Evolutionary conservation across 306 rosid genomes (phyloP), one percentile per base, ranked within the genome.

Genomic region (Albizia julibrissin): DNA sequence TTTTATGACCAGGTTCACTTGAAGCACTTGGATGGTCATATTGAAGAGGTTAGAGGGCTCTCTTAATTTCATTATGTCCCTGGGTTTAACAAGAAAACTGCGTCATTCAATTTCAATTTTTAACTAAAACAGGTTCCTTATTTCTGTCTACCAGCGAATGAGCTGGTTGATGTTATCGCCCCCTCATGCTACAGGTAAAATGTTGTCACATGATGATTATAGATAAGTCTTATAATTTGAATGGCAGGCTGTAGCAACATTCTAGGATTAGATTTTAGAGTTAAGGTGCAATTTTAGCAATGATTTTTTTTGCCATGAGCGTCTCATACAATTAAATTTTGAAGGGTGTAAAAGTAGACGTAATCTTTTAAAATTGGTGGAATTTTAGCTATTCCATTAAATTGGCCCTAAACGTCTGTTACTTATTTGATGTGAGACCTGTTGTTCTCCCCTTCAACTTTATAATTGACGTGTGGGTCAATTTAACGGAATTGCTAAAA

Each of bases 111-210:
- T 79, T 86, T 86, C 78, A 66, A 69, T 79, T 59, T 85, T 83
- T 85, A 52, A 83, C 87, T 82, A 66, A 62, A 82, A 78, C 97
- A 95, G 99, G 97, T 95, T 84, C 99, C 99, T 68, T 95, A 95
- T 91, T 95, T 95, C 94, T 91, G 94, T 79, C 93, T 95, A 72
- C 99, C 99, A 24, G 98, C 99, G 81, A 95, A 95, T 89, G 98
- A 95, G 22, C 93, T 95, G 80, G 97, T 93, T 68, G 99, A 95
- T 82, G 99, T 95, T 80, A 95, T 95, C 79, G 99, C 99, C 74
- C 99, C 98, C 69, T 95, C 99, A 86, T 95, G 99, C 88, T 95
- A 93, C 84, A 95, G 99, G 99, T 95, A 84, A 61, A 83, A n/a
- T 77, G 21, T 46, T 75, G 47, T 52, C 39, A 40, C 18, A 70